phyloP scores from a whole-genome alignment of 2,329 filamentous ascomycete genomes.

The Neurospora sp. region DNA sequence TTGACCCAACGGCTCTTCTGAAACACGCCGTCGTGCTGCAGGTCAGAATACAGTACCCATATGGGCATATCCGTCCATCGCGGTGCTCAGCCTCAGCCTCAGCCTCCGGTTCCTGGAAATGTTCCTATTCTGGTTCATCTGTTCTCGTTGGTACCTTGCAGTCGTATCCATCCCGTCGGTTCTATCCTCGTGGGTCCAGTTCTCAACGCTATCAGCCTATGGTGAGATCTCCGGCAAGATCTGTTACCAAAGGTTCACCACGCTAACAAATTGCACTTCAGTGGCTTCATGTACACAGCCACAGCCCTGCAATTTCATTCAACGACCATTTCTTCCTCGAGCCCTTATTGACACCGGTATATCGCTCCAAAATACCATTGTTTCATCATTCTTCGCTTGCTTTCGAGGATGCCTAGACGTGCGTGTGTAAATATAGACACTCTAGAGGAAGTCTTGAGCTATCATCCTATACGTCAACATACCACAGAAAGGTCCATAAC shows the following conservation, averaged over 20 bases:
- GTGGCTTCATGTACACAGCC: neutral
- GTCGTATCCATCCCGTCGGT: neutral
- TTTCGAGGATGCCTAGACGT: neutral
- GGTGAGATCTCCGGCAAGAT: neutral
- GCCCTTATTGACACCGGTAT: neutral
- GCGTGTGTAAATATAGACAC: neutral
- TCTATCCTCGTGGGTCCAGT: neutral
- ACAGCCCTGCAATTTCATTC: neutral
- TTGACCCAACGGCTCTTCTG: neutral
- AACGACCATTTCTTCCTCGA: neutral
- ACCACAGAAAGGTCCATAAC: neutral
- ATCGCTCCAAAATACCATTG: neutral
- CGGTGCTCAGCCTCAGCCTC: neutral
- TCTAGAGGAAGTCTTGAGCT: neutral
- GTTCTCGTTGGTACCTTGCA: neutral
- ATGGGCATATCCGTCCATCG: neutral
- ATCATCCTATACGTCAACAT: neutral
- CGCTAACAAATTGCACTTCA: neutral
- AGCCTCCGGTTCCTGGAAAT: neutral
- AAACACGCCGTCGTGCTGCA: neutral
- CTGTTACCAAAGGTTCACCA: neutral
- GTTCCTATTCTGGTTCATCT: neutral
- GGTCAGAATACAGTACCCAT: neutral
- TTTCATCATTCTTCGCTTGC: neutral
- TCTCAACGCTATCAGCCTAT: neutral